phyloP scores from a whole-genome alignment of 2,329 filamentous ascomycete genomes.

The Calonectria pseudoturangicola region DNA sequence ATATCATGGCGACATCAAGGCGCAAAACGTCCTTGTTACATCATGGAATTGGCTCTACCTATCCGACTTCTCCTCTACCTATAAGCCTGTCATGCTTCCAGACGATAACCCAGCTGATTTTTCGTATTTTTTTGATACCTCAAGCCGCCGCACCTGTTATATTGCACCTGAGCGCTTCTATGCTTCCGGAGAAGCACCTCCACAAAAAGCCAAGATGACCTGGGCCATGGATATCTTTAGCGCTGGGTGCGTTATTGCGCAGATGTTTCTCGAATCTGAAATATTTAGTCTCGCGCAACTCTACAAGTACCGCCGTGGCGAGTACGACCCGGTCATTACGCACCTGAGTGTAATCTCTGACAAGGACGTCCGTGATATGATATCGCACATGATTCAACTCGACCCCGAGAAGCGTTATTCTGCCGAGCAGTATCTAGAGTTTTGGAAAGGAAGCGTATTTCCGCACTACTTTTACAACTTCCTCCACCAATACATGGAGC shows the following conservation, averaged over 20 bases:
- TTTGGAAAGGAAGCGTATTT: constrained; percentile 94
- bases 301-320: constrained; percentile 93
- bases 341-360: constrained; percentile 92
- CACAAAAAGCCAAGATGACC: constrained; percentile 75
- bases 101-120: constrained; percentile 98
- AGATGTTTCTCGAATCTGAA: constrained; percentile 94
- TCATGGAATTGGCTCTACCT: constrained; percentile 99
- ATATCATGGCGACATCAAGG: constrained; percentile 99
- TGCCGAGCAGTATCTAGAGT: constrained; percentile 93
- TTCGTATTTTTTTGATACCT: constrained; percentile 97
- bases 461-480: constrained; percentile 98
- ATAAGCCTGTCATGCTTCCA: constrained; percentile 94
- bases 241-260: constrained; percentile 95
- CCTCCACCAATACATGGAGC: constrained; percentile 96
- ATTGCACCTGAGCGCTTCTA: constrained; percentile 95
- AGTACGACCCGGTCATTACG: constrained; percentile 90
- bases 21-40: constrained; percentile 96
- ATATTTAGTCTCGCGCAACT: constrained; percentile 99
- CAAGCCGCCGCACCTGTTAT: constrained; percentile 93
- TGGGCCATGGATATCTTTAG: constrained; percentile 99
- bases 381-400: constrained; percentile 96
- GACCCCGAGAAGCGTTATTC: constrained; percentile 94
- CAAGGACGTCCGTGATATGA: constrained; percentile 88
- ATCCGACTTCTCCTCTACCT: constrained; percentile 96
- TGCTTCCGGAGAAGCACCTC: constrained; percentile 79